These are phyloP conservation scores for Trifolium dubium DNA, from an alignment of 306 rosid species.

Conservation along the genomic window DNA sequence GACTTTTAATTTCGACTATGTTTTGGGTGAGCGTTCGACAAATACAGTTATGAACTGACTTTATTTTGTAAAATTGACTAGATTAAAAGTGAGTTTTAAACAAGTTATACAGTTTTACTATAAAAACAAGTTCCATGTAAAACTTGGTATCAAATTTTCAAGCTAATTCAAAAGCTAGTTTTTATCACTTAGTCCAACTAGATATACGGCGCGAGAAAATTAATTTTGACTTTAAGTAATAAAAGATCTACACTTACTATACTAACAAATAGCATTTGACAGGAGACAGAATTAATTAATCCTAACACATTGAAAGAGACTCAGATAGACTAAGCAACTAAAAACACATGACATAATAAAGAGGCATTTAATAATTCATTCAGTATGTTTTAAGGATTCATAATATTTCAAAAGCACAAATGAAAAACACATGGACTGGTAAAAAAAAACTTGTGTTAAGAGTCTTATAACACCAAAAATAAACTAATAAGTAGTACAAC, in stretches of 20 bases:
- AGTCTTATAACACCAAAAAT: no score
- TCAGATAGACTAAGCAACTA: neutral
- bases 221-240: neutral
- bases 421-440: neutral
- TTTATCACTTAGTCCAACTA: neutral
- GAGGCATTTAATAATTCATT: no score
- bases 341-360: neutral
- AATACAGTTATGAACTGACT: no score
- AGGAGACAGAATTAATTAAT: neutral
- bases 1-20: slow-evolving; percentile 24
- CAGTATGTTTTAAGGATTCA: no score
- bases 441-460: slow-evolving; percentile 42
- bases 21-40: neutral
- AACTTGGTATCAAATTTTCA: no score
- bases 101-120: no score
- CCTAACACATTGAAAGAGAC: neutral
- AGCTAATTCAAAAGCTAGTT: neutral
- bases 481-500: slow-evolving; percentile 38
- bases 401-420: no score
- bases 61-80: neutral
- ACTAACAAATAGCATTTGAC: neutral
- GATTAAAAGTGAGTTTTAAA: no score
- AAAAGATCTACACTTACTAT: neutral
- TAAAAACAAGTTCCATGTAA: no score
- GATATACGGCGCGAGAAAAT: neutral